Evolutionary conservation across 2,329 filamentous ascomycete species (phyloP).

Genomic region (Tolypocladium guangdongense): DNA sequence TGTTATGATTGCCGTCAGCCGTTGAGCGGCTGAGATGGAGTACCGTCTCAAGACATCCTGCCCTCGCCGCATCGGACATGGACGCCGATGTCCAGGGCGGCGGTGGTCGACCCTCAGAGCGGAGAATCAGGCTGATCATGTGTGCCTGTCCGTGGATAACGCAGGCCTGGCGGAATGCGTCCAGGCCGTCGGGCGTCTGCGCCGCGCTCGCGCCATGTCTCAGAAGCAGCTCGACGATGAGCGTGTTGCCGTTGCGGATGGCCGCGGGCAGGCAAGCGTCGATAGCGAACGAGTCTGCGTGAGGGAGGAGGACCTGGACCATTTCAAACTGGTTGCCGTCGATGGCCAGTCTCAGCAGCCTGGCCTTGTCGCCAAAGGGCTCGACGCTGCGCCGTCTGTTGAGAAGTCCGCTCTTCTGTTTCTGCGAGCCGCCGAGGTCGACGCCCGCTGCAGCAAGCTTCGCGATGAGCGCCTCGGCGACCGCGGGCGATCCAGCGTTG

Average conservation of each 20-base stretch:
- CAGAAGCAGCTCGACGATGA: constrained; percentile 36
- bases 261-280: constrained; percentile 39
- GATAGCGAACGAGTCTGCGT: constrained; percentile 39
- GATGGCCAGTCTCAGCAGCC: constrained; percentile 39
- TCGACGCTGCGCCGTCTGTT: constrained; percentile 39
- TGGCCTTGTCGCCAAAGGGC: constrained; percentile 34
- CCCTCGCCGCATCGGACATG: constrained; percentile 39
- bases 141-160: constrained; percentile 31
- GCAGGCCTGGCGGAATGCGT: constrained; percentile 43
- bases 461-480: constrained; percentile 43
- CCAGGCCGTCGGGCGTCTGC: constrained; percentile 37
- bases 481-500: constrained; percentile 37
- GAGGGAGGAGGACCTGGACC: constrained; percentile 40
- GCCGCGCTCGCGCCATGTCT: constrained; percentile 38
- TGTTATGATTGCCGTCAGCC: constrained; percentile 41
- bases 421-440: constrained; percentile 36
- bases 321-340: constrained; percentile 39
- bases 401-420: constrained; percentile 36
- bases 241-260: constrained; percentile 30
- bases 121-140: constrained; percentile 36
- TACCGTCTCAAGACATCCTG: constrained; percentile 39
- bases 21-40: constrained; percentile 37
- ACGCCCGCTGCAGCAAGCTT: constrained; percentile 39
- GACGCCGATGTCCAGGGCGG: constrained; percentile 33
- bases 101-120: constrained; percentile 36